Conservation (phyloP, 1,284 basidiomycete species). For the Erythrobasidium hasegawianum region DNA sequence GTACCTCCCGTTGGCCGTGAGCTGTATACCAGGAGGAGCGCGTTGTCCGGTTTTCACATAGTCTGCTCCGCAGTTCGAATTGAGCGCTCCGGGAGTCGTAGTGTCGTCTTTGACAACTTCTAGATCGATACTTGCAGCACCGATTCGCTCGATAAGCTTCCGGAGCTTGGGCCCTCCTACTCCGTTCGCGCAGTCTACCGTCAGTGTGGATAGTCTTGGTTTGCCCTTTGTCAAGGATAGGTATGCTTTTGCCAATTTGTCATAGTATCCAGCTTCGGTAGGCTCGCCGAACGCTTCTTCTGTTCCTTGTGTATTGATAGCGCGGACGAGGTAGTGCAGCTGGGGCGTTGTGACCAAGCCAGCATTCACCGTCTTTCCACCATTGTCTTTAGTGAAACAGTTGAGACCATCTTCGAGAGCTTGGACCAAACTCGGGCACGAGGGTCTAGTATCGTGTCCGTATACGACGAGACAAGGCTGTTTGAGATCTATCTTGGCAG, state of each 20-base stretch:
- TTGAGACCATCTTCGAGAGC: constrained; percentile 81
- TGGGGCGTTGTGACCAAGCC: constrained; percentile 92
- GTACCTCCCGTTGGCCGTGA: constrained; percentile 67
- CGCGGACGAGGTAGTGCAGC: constrained; percentile 89
- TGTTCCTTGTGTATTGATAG: constrained; percentile 74
- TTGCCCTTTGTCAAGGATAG: constrained; percentile 70
- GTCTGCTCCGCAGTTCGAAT: constrained; percentile 88
- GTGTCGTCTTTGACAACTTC: constrained; percentile 65
- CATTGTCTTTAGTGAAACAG: constrained; percentile 49
- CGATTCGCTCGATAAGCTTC: constrained; percentile 59
- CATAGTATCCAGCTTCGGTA: constrained; percentile 78
- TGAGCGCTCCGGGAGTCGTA: constrained; percentile 68
- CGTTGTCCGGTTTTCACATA: constrained; percentile 91
- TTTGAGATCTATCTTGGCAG: constrained; percentile 70
- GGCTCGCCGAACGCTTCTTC: constrained; percentile 77
- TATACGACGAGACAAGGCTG: constrained; percentile 80
- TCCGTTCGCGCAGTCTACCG: constrained; percentile 95
- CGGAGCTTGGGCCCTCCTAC: constrained; percentile 75
- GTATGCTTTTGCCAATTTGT: constrained; percentile 81
- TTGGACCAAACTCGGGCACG: constrained; percentile 72
- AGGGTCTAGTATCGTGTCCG: constrained; percentile 88
- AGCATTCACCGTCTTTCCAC: constrained; percentile 51
- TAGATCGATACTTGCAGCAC: constrained; percentile 49
- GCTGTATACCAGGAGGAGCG: constrained; percentile 66
- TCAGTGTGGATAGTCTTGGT: constrained; percentile 34